phyloP scores from a whole-genome alignment of 2,329 filamentous ascomycete genomes.

The Cercospora sp. region DNA sequence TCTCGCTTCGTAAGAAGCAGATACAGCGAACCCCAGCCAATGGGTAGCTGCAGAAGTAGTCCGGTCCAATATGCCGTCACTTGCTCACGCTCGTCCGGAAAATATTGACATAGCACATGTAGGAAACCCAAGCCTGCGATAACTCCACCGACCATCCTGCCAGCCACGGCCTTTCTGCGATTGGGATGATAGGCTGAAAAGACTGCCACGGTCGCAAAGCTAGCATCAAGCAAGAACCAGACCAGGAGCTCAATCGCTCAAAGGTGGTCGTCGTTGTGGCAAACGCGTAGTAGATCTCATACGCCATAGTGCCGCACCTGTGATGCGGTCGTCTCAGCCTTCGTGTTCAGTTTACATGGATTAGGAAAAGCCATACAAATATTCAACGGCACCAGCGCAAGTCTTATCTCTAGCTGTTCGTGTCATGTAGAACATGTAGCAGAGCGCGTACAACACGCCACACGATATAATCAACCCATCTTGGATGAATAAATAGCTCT shows the following conservation, averaged over 20 bases:
- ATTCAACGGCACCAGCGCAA: constrained; percentile 38
- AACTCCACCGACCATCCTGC: constrained; percentile 35
- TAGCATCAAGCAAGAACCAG: constrained; percentile 43
- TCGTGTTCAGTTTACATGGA: not conserved
- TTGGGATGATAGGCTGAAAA: constrained; percentile 34
- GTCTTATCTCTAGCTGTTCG: constrained; percentile 42
- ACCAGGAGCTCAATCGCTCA: constrained; percentile 41
- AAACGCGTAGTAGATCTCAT: constrained; percentile 46
- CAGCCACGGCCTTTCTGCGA: constrained; percentile 30
- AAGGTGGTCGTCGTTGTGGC: constrained; percentile 40
- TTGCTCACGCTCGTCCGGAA: constrained; percentile 45
- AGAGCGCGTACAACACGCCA: constrained; percentile 44
- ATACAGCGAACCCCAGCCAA: constrained; percentile 41
- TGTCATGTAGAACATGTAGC: constrained; percentile 45
- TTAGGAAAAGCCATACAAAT: constrained; percentile 22
- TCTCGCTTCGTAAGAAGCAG: constrained; percentile 37
- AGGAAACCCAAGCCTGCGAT: constrained; percentile 37
- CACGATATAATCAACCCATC: constrained; percentile 46
- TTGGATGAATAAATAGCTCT: constrained; percentile 46
- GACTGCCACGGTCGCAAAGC: constrained; percentile 41
- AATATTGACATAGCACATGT: constrained; percentile 34
- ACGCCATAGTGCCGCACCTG: constrained; percentile 40
- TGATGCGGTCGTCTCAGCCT: not conserved
- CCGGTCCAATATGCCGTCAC: constrained; percentile 46
- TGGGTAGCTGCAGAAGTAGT: constrained; percentile 42